A percentile compares a stretch with the other conserved stretches of the same genome.
These are phyloP conservation scores for Aegilops sharonensis DNA, from an alignment of 176 grass and related monocot genomes.

Conservation along the genomic window DNA sequence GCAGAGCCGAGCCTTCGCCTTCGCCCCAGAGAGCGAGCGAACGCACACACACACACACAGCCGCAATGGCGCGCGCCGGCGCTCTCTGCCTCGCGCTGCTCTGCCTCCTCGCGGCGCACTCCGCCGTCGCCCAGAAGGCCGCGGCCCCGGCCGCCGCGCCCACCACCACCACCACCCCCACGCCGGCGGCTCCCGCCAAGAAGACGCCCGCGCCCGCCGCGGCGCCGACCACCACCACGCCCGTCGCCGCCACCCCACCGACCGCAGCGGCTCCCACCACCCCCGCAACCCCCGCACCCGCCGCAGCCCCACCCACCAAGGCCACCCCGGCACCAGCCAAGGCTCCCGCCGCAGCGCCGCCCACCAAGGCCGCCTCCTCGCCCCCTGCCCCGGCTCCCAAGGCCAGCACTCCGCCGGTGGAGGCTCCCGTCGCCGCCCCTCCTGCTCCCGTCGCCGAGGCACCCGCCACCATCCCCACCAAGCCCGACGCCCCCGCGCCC, in stretches of 20 bases:
- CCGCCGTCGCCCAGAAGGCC: constrained; percentile 40
- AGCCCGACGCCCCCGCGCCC: constrained; percentile 49
- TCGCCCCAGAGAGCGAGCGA: not conserved
- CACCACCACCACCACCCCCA: not conserved
- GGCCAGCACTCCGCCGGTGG: not conserved
- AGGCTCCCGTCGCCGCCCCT: constrained; percentile 12
- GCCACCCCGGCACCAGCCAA: constrained; percentile 26
- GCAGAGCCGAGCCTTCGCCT: not conserved
- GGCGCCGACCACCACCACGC: not conserved
- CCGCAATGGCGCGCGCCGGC: constrained; percentile 45
- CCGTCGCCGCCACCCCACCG: constrained; percentile 2
- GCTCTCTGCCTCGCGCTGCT: constrained; percentile 50
- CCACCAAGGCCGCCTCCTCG: constrained; percentile 19
- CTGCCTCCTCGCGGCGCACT: constrained; percentile 45
- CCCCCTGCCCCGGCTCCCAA: constrained; percentile 8
- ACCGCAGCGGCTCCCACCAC: constrained; percentile 30
- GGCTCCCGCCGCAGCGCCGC: constrained; percentile 39
- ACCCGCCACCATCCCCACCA: constrained; percentile 34
- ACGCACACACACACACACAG: not conserved
- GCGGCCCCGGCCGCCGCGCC: constrained; percentile 15
- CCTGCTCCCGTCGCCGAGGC: constrained; percentile 11
- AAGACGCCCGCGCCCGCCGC: constrained; percentile 33
- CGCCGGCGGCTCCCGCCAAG: constrained; percentile 32
- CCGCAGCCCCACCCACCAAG: constrained; percentile 12
- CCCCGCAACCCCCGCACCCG: constrained; percentile 12